These are phyloP conservation scores for Zizania palustris DNA, from an alignment of 202 grass and related monocot genomes.

Conservation along the genomic window DNA sequence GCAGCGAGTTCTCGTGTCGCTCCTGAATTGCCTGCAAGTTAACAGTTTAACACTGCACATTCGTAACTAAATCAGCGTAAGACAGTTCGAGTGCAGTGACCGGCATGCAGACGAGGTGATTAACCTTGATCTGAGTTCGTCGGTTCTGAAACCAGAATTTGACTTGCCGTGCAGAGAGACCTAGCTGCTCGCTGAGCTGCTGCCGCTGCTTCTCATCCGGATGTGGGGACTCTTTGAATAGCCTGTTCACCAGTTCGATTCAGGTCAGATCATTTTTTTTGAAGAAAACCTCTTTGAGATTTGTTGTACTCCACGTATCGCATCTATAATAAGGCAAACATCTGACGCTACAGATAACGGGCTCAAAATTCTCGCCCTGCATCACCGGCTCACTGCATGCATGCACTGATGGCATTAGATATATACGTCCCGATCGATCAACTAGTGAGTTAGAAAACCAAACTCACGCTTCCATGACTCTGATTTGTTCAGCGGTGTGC, in stretches of 20 bases:
- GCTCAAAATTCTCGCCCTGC: conserved; percentile 1
- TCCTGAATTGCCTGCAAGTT: conserved; percentile 68
- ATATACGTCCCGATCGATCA: neutral
- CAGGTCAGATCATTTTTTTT: no score
- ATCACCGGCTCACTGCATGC: neutral
- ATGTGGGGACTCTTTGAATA: conserved; percentile 85
- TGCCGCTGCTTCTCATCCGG: conserved; percentile 83
- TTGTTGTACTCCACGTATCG: neutral
- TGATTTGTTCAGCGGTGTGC: conserved; percentile 72
- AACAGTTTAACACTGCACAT: neutral
- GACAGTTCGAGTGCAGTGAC: neutral
- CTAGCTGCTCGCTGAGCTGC: conserved; percentile 67
- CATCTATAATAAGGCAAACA: neutral
- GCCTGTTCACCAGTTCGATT: conserved; percentile 36
- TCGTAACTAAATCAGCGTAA: neutral
- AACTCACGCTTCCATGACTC: conserved; percentile 82
- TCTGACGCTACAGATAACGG: neutral
- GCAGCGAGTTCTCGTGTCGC: conserved; percentile 81
- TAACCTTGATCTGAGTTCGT: conserved; percentile 85
- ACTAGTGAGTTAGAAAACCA: neutral
- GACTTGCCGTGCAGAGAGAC: conserved; percentile 76
- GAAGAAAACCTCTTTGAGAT: no score
- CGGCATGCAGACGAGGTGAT: neutral
- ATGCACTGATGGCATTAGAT: neutral
- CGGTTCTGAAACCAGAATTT: conserved; percentile 99